Conservation (phyloP, 257 asterid species). For the Nicotiana knightiana region DNA sequence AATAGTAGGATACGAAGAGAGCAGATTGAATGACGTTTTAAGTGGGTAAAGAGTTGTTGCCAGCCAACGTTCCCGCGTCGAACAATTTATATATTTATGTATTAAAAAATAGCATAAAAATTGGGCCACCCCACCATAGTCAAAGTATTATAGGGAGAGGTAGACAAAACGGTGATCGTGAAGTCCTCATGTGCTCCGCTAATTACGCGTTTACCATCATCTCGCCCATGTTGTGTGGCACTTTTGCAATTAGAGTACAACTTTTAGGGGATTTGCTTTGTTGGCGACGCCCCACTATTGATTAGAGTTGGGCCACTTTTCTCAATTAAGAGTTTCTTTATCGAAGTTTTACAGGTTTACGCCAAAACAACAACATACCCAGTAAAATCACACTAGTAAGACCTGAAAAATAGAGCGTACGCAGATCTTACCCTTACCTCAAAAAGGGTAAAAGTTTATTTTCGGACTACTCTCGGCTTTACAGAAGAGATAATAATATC, state of each 20-base stretch:
- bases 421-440: too few relatives aligned
- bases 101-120: not conserved
- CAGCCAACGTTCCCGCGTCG: not conserved
- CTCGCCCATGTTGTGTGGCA: not conserved
- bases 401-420: too few relatives aligned
- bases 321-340: too few relatives aligned
- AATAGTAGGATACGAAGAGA: not conserved
- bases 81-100: not conserved
- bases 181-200: constrained; percentile 11
- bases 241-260: not conserved
- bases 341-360: too few relatives aligned
- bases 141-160: not conserved
- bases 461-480: too few relatives aligned
- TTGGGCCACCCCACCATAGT: not conserved
- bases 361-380: too few relatives aligned
- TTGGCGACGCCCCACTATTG: not conserved
- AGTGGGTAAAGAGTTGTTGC: constrained; percentile 8
- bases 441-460: too few relatives aligned
- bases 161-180: not conserved
- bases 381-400: too few relatives aligned
- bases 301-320: not conserved
- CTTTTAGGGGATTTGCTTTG: not conserved
- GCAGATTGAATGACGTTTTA: not conserved
- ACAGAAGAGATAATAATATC: too few relatives aligned
- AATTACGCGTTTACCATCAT: constrained; percentile 4